Evolutionary conservation across 108 stramenopile species (phyloP).

Genomic region (Discostella pseudostelligera): DNA sequence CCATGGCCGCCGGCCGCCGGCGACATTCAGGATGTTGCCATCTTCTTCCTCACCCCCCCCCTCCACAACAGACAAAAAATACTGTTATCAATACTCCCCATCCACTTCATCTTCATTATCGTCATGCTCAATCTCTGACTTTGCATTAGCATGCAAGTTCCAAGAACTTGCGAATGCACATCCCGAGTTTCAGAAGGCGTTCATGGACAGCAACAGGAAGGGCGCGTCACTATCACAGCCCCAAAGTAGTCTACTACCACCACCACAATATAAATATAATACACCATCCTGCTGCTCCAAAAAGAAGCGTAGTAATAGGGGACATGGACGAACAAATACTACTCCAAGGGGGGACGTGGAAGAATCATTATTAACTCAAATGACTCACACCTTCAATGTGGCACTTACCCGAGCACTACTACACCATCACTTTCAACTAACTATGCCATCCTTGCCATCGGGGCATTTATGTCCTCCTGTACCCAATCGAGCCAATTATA

Average conservation of each 20-base stretch:
- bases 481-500: constrained; percentile 90
- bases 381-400: constrained; percentile 61
- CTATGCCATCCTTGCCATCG: constrained; percentile 66
- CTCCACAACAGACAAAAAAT: constrained; percentile 1
- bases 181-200: constrained; percentile 61
- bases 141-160: constrained; percentile 52
- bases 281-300: no score
- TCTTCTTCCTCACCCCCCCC: not conserved
- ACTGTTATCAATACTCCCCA: constrained; percentile 8
- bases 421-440: constrained; percentile 58
- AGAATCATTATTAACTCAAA: constrained; percentile 18
- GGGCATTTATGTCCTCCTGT: constrained; percentile 88
- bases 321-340: no score
- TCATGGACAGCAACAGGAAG: no score
- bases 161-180: constrained; percentile 57
- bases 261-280: no score
- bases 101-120: constrained; percentile 2
- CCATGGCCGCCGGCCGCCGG: no score
- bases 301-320: no score
- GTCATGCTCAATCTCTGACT: constrained; percentile 17
- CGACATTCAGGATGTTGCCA: not conserved
- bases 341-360: no score
- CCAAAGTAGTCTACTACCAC: no score
- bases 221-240: no score
- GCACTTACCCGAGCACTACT: constrained; percentile 84